Percentiles rank a stretch among this genome's conserved stretches.
These are phyloP conservation scores for Annona squamosa DNA, from an alignment of 164 flowering plant species.

Conservation along the genomic window DNA sequence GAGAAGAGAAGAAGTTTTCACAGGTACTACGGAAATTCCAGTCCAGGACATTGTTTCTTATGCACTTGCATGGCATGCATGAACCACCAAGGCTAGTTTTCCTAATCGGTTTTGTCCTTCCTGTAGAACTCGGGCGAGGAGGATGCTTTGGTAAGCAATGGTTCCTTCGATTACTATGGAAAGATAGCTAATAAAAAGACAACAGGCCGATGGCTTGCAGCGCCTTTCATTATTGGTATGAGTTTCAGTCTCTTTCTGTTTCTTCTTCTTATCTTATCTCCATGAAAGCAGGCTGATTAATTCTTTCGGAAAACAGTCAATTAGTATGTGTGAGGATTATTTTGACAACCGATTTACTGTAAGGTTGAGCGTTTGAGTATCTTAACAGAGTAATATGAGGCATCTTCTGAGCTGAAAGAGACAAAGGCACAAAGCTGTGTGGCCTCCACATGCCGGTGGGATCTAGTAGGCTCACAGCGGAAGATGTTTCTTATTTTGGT, in stretches of 20 bases:
- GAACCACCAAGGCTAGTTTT: background rate
- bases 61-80: background rate
- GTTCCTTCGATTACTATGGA: slow-evolving; percentile 44
- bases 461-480: background rate
- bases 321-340: background rate
- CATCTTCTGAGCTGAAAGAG: background rate
- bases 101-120: background rate
- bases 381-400: no score
- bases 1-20: background rate
- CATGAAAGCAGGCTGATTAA: no score
- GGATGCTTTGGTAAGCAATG: slow-evolving; percentile 42
- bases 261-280: background rate
- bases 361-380: background rate
- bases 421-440: background rate
- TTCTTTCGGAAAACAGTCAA: no score
- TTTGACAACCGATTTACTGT: background rate
- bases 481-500: background rate
- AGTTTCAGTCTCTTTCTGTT: background rate
- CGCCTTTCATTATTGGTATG: slow-evolving; percentile 56
- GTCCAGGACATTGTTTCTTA: background rate
- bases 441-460: background rate
- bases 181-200: slow-evolving; percentile 42
- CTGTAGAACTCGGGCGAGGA: background rate
- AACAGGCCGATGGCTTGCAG: slow-evolving; percentile 72
- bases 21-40: background rate